Conservation (phyloP, 2,329 filamentous ascomycete species). For the Pseudogymnoascus sp. region DNA sequence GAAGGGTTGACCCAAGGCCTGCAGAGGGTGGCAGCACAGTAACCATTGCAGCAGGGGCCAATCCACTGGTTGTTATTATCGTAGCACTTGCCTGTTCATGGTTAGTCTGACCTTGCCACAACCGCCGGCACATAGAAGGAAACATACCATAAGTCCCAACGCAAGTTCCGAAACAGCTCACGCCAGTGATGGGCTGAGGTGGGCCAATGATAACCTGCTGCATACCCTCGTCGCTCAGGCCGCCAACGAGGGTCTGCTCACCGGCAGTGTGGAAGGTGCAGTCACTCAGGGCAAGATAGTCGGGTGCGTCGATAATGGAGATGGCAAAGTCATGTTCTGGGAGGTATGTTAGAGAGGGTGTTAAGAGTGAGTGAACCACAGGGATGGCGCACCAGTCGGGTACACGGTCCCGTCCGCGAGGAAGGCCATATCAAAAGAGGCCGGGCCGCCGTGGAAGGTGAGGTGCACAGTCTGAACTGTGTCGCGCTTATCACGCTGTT, state of each 20-base stretch:
- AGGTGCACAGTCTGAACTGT: constrained; percentile 19
- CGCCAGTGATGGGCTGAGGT: constrained; percentile 35
- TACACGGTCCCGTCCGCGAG: constrained; percentile 34
- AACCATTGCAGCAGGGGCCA: constrained; percentile 18
- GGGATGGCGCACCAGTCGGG: constrained; percentile 29
- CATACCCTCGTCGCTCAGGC: constrained; percentile 27
- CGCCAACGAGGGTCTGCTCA: constrained; percentile 26
- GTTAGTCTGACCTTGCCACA: neutral
- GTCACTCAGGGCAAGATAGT: constrained; percentile 35
- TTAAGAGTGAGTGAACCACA: neutral
- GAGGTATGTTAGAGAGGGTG: neutral
- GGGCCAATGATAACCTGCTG: constrained; percentile 34
- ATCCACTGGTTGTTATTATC: neutral
- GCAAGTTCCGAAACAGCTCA: constrained; percentile 37
- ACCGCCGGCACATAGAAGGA: constrained; percentile 7
- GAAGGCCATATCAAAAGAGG: constrained; percentile 34
- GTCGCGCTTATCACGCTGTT: neutral
- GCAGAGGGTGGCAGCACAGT: constrained; percentile 18
- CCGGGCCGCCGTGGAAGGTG: constrained; percentile 36
- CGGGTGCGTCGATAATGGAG: constrained; percentile 34
- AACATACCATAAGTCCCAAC: constrained; percentile 32
- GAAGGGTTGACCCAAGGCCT: neutral
- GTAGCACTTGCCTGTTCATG: constrained; percentile 9
- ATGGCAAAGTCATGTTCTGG: constrained; percentile 34
- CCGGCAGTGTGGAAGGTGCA: constrained; percentile 37